Base-by-base conservation (phyloP, 73 alveolate genomes). In the Paramecium bursaria region DNA sequence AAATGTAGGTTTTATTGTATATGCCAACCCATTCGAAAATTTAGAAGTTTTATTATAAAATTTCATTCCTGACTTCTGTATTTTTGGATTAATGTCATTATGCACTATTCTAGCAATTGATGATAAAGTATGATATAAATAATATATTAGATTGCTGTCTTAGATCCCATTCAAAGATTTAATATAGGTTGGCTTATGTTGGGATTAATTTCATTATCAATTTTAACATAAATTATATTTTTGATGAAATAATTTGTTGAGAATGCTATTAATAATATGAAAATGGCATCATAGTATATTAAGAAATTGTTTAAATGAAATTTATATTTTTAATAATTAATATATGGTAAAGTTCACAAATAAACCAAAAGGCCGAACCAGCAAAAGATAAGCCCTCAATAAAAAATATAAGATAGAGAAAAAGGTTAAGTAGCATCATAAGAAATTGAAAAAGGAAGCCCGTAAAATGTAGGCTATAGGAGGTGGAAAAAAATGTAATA, bases 381-480 rank as follows among this genome's bases (percentile, higher is more conserved):
- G 85, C 26, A 79, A 79, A 73, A 52, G 89, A 79, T 49, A 48
- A 29, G 31, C 80, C 14, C 46, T 61, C 25, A 48, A 61, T 79
- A 61, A 79, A 61, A 79, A 53, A 53, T 48, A 79, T 55, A 79
- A 79, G 54, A 79, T 79, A 39, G 89, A 79, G 47, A 79, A 79
- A 73, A 79, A 79, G 47, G 77, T 79, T 19, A 79, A 55, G 35
- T 48, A 54, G 53, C 89, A 79, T 73, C 75, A 79, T 15, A 79
- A 79, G 51, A 79, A 79, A 82, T 54, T 79, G 39, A 79, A 79
- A 44, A 79, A 79, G 47, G 89, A 79, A 55, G 89, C 89, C 50
- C 51, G 76, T 50, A 79, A 79, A 73, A 61, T 79, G 54, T 39
- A 57, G 46, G 89, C 89, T 19, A 33, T 79, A 47, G 89, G 89